Base-by-base conservation (phyloP, 2,329 filamentous ascomycete species). In the Fusarium sp. region DNA sequence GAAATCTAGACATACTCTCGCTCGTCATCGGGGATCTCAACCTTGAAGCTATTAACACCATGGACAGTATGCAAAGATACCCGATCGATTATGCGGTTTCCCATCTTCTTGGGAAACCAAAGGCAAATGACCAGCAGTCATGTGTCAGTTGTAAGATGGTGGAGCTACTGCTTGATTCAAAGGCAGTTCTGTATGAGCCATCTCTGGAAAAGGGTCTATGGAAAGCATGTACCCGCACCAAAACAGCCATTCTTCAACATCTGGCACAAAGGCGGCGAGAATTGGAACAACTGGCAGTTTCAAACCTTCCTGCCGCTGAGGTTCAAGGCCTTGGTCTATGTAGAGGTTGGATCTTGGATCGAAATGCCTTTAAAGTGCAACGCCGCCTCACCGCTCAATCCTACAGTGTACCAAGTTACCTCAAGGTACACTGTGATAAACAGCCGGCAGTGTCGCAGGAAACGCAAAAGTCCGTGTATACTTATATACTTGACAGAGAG, bases 141-240 rank as follows among this genome's bases (percentile, higher is more conserved):
- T 56, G 54, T 24, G 39, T 32, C 0, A 32, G 36, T 11, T 56
- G 36, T 13, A 11, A 14, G 5, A 24, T 35, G 18, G 18, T 47
- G 20, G 39, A 58, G 10, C n/a, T 58, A 35, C 30, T 58, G 6
- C 55, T 58, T 26, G 28, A 47, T 0, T 36, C 55, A 10, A 47
- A 47, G 14, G 7, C 39, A 13, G 28, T 35, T 32, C 41, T 58
- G 5, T 47, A 10, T 24, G 39, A 22, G 41, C 8, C 0, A 14
- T 18, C 28, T 5, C 22, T 51, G 0, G 1, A 10, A n/a, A 0
- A 32, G 0, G 47, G 11, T 24, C 28, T 51, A 18, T n/a, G 47
- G 28, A 2, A 9, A 0, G 0, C 24, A 6, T 57, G n/a, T 11
- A 3, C 0, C 0, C 17, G 3, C 14, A 35, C 28, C n/a, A 57